These are phyloP conservation scores for Torulaspora globosa DNA, from an alignment of 1,139 yeast species.

Conservation along the genomic window DNA sequence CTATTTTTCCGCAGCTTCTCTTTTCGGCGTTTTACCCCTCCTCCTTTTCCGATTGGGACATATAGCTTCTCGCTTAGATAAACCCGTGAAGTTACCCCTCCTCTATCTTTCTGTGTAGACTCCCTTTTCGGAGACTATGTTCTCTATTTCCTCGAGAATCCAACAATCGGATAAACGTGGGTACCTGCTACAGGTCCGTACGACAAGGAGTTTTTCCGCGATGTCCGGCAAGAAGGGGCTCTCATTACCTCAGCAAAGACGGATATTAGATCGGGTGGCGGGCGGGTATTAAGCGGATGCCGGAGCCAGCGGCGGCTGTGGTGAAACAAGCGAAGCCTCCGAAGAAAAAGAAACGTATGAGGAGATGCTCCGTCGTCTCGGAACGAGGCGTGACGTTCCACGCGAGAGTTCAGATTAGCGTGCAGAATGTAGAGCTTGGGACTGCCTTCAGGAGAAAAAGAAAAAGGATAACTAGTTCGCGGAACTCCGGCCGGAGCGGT, in stretches of 20 bases:
- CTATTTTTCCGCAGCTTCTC: not conserved
- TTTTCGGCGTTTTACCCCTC: not conserved
- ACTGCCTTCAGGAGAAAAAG: no score
- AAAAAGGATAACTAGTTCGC: no score
- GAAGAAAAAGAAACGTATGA: no score
- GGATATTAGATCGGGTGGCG: not conserved
- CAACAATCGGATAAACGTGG: slow-evolving; percentile 1
- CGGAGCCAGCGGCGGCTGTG: not conserved
- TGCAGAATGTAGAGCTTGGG: no score
- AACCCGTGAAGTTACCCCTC: not conserved
- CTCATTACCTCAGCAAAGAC: not conserved
- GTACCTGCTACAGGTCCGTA: not conserved
- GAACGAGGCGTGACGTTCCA: no score
- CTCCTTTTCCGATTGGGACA: not conserved
- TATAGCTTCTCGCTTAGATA: no score
- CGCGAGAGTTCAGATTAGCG: no score
- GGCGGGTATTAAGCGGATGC: not conserved
- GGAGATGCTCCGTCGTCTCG: no score
- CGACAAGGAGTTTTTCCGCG: not conserved
- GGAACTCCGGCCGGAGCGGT: no score
- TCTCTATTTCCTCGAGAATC: no score
- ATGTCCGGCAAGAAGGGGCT: not conserved
- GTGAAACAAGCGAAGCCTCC: no score
- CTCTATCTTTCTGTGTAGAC: not conserved
- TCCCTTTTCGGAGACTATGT: no score